Evolutionary conservation across 164 flowering plant genomes (phyloP), one percentile per base, ranked within the genome.

Genomic region (Taxillus chinensis): DNA sequence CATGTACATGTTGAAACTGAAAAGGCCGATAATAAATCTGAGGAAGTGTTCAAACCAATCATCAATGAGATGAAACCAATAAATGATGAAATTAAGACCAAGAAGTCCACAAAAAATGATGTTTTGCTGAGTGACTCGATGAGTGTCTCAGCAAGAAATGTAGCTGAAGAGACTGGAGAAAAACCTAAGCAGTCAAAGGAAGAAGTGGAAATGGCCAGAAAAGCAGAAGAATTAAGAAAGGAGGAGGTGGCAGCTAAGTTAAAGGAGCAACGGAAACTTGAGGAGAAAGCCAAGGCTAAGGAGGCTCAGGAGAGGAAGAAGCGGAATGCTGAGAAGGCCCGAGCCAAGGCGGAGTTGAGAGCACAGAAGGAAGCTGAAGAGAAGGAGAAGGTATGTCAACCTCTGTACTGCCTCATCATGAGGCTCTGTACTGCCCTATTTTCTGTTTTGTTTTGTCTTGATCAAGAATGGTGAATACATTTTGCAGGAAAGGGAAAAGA

Each of bases 301-400:
- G 98, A 84, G 75, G 98, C 98, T 52, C 64, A 80, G 56, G 92
- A 87, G 78, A 85, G 98, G 85, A 92, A 89, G 62, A 84, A 71
- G 63, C 78, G 90, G 43, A 78, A 66, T 62, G 88, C 86, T 6
- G 93, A 86, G 73, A 89, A 82, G 74, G 87, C 90, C 60, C 84
- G 81, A 61, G 80, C 84, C 45, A 81, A 82, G 76, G 92, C 95
- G 41, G 84, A 78, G 65, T 61, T 82, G 46, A 79, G 73, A 69
- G 86, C 91, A 40, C 80, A 75, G 69, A 92, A 79, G 78, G 95
- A 87, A 79, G 92, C 93, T 14, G 98, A 89, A 64, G 75, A 75
- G 71, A 87, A 75, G 75, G 88, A 87, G 75, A 89, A 83, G 93
- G 98, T 86, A 74, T 61, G 52, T 54, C 64, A 15, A 4, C 15